Base-by-base conservation (phyloP, 2,329 filamentous ascomycete species). In the Pseudogymnoascus sp. region DNA sequence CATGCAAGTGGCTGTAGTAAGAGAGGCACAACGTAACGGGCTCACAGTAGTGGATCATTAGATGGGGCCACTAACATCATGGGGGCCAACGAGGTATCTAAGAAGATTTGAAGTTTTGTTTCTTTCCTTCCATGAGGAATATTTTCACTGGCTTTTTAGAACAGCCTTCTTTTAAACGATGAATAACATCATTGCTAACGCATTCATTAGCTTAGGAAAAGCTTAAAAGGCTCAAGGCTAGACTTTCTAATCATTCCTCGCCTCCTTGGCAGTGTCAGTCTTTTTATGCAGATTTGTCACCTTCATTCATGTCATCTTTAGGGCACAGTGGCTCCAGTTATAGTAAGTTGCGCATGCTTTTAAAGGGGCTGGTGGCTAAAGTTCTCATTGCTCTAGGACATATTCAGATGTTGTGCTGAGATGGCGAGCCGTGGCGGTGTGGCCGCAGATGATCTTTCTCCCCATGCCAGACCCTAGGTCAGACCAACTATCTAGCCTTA, bases 401-500 rank as follows among this genome's bases (percentile, higher is more conserved):
- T 44, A 23, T 7, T 63, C 35, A 28, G 35, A 59, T 50, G 16
- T 35, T 42, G 23, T 35, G 62, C 56, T 28, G 35, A 62, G 56
- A 60, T 65, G 28, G 63, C 62, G 64, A 59, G 60, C 59, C 53
- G 61, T 60, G n/a, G 16, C 35, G 4, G 25, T 65, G 37, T 47
- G 21, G 18, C 21, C 42, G 37, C 42, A 35, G n/a, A 64, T 64
- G 11, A 53, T 66, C 56, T 38, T 65, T 50, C 64, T 21, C n/a
- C 63, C 25, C 59, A 61, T 61, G 25, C 64, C 53, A 16, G 53
- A 67, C 33, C 60, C 35, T 7, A 16, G 62, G 7, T 33, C 63
- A 14, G 60, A 63, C 60, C 37, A 65, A 42, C 8, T 21, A 42
- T 42, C 38, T 18, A 16, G 38, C 7, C 38, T 42, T 10, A 92